A percentile compares a stretch with the other conserved stretches of the same genome.
These are phyloP conservation scores for Cystobasidium sp. DNA, from an alignment of 1,284 basidiomycete species.

Conservation along the genomic window DNA sequence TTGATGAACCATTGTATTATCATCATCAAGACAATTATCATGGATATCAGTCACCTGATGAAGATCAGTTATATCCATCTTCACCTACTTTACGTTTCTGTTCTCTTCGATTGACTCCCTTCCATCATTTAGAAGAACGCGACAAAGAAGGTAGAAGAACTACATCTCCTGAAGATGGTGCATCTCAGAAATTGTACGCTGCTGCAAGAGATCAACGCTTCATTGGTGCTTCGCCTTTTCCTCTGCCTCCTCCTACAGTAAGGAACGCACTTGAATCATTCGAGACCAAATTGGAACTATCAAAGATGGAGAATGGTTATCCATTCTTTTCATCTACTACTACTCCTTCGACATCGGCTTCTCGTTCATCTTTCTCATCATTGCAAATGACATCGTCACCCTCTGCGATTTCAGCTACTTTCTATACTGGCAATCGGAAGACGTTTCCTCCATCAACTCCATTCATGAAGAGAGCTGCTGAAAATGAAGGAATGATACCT, in stretches of 20 bases:
- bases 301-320: neutral
- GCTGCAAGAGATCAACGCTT: neutral
- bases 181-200: no score
- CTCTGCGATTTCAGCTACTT: no score
- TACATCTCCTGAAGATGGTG: no score
- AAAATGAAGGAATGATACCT: neutral
- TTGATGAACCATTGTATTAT: conserved; percentile 10
- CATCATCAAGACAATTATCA: neutral
- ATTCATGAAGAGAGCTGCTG: no score
- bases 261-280: neutral
- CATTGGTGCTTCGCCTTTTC: neutral
- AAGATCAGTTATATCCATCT: no score
- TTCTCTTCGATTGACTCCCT: no score
- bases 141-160: no score
- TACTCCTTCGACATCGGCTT: neutral
- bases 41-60: no score
- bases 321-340: neutral
- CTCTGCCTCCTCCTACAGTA: neutral
- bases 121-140: no score
- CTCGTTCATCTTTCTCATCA: neutral
- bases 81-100: no score
- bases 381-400: neutral
- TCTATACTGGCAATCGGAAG: no score
- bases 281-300: conserved; percentile 2
- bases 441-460: no score